Base-by-base conservation (phyloP, 345 rosid species). In the Turnera subulata region DNA sequence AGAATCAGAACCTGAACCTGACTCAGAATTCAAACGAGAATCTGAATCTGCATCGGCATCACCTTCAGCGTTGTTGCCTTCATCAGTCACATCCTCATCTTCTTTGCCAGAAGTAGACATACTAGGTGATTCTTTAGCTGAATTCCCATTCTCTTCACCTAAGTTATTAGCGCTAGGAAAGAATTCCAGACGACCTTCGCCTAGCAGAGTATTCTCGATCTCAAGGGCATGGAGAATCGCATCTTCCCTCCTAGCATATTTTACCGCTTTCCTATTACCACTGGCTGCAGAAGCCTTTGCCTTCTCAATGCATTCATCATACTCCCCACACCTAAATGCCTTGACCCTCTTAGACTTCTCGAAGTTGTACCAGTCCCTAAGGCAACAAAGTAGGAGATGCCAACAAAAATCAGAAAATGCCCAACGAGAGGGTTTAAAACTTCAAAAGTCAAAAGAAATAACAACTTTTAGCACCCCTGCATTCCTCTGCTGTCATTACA, bases 271-370 rank as follows among this genome's bases (percentile, higher is more conserved):
- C 75, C 83, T 90, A 51, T 73, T 83, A 33, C 86, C 82, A 67
- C 62, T 69, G 15, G 85, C 86, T 7, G 82, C 97, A 21, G 88
- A 71, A 53, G 85, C 90, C 75, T 81, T 94, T 48, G 97, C 99
- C 63, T 82, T 94, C 52, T 80, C 83, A 39, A 94, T 90, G 72
- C 85, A 84, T 61, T 73, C 73, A 50, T 82, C 92, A 70, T 88
- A 94, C 53, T 90, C 99, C 59, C 93, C 96, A 71, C 99, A 94
- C 16, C 99, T 95, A 74, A 94, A 94, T 1, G 96, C 85, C 83
- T 94, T 94, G 66, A 94, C 97, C 58, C 80, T 75, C 81, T 90
- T 90, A 8, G 97, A 90, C 61, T 86, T 88, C 58, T 94, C 99
- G 56, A 94, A 93, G 76, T 82, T 73, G 76, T 94, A 90, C 97